These are phyloP conservation scores for Balamuthia mandrillaris DNA, from an alignment of 208 protist genomes.

Conservation along the genomic window DNA sequence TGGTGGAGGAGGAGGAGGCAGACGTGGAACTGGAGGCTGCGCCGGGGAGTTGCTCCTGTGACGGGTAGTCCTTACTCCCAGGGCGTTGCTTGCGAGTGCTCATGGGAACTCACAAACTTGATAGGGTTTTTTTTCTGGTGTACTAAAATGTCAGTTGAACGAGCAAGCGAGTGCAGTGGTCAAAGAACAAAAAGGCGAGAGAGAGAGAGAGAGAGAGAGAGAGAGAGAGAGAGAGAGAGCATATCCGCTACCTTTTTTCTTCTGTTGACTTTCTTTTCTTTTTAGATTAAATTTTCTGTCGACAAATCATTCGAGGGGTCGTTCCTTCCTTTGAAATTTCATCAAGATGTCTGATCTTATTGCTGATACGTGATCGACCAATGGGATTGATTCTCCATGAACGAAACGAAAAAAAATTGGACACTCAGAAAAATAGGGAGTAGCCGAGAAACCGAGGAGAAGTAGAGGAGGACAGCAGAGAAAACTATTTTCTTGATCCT, in stretches of 20 bases:
- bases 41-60: not conserved
- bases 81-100: not conserved
- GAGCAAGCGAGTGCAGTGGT: not conserved
- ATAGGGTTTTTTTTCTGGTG: not conserved
- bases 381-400: no score
- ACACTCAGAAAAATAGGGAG: no score
- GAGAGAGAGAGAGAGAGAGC: not conserved
- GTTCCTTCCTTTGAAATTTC: no score
- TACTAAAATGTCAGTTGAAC: not conserved
- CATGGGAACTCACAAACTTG: no score
- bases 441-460: no score
- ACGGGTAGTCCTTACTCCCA: not conserved
- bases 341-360: no score
- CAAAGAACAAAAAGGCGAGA: not conserved
- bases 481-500: no score
- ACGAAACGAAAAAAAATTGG: no score
- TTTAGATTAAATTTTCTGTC: no score
- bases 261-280: not conserved
- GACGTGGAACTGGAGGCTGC: not conserved
- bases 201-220: not conserved
- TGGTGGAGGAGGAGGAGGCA: not conserved
- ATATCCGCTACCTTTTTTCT: not conserved
- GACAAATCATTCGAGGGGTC: no score
- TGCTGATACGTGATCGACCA: no score
- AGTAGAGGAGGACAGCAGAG: no score